A percentile compares a stretch with the other conserved stretches of the same genome.
Conservation (phyloP, 768 basidiomycete species). For the Cystobasidium ongulense region DNA sequence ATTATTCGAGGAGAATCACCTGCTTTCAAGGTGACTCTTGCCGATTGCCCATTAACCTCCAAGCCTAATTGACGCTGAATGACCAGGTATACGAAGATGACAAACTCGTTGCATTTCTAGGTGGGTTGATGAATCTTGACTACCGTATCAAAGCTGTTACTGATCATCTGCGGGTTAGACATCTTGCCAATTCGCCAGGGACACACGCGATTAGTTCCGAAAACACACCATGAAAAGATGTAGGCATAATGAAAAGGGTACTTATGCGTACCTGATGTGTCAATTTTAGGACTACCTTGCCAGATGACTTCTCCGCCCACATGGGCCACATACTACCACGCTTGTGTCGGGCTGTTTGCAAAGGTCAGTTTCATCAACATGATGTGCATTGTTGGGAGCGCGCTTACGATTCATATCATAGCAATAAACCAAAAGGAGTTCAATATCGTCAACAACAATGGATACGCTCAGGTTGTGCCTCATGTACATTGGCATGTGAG, state of each 20-base stretch:
- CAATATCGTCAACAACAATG: conserved; percentile 33
- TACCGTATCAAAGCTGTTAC: not conserved
- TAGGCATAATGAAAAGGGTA: not conserved
- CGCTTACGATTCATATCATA: not conserved
- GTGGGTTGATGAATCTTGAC: not conserved
- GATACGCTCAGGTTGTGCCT: conserved; percentile 44
- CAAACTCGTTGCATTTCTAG: conserved; percentile 20
- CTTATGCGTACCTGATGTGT: not conserved
- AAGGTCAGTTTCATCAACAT: not conserved
- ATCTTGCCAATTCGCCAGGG: conserved; percentile 16
- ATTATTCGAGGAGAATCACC: conserved; percentile 5
- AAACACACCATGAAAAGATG: conserved; percentile 21
- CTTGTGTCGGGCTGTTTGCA: conserved; percentile 13
- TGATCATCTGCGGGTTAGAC: not conserved
- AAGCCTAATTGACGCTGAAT: not conserved
- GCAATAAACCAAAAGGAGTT: conserved; percentile 30
- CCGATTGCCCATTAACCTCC: not conserved
- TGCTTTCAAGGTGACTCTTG: conserved; percentile 12
- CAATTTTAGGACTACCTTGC: conserved; percentile 11
- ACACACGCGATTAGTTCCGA: conserved; percentile 29
- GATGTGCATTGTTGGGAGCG: not conserved
- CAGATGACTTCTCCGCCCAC: conserved; percentile 6
- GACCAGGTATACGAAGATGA: conserved; percentile 30
- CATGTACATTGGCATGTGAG: conserved; percentile 47
- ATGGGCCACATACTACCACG: not conserved